A percentile compares a stretch with the other conserved stretches of the same genome.
phyloP scores from a whole-genome alignment of 1,139 yeast genomes.

The Ogataea hybrid region DNA sequence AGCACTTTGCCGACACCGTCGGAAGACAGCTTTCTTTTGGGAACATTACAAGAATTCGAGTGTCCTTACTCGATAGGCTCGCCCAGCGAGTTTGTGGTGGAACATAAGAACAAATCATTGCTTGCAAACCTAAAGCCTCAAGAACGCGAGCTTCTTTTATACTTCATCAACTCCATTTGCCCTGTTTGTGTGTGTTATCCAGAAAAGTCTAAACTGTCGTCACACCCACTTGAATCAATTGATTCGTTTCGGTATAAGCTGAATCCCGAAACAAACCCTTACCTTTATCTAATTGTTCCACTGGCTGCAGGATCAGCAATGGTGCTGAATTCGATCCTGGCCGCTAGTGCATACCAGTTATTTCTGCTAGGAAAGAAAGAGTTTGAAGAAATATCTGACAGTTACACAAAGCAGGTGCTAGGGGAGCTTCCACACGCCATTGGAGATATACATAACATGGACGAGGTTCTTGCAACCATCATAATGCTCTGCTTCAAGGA shows the following conservation, averaged over 20 bases:
- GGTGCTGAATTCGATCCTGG: too few relatives aligned
- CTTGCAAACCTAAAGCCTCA: background rate
- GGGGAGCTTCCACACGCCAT: conserved; percentile 35
- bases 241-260: too few relatives aligned
- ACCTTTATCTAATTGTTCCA: too few relatives aligned
- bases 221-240: too few relatives aligned
- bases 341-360: too few relatives aligned
- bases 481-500: conserved; percentile 40
- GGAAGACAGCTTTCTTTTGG: background rate
- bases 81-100: background rate
- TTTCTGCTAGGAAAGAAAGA: too few relatives aligned
- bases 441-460: conserved; percentile 35
- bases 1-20: background rate
- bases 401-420: too few relatives aligned
- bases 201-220: too few relatives aligned
- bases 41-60: background rate
- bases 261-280: too few relatives aligned
- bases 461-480: conserved; percentile 38
- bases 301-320: too few relatives aligned
- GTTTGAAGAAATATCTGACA: too few relatives aligned
- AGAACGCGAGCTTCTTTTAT: conserved; percentile 31
- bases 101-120: background rate
- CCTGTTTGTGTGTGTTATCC: conserved; percentile 6
- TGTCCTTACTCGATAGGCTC: background rate
- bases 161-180: conserved; percentile 29